phyloP scores from a whole-genome alignment of 1,284 basidiomycete genomes.

The Rhodotorula mucilaginosa region DNA sequence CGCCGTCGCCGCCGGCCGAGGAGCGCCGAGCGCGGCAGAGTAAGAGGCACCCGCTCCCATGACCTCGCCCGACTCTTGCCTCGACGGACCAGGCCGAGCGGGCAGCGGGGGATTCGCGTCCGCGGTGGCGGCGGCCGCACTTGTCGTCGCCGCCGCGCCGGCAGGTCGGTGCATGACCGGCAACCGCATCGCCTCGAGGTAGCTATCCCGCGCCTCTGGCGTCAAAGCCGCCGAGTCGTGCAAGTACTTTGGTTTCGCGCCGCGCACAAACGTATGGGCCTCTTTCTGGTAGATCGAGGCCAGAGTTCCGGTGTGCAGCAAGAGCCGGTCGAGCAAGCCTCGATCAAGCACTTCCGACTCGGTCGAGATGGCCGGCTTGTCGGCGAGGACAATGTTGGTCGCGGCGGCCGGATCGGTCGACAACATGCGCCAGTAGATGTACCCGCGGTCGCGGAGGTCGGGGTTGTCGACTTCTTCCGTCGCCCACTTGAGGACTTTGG shows the following conservation, averaged over 20 bases:
- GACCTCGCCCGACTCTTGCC: constrained; percentile 21
- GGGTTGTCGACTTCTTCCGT: constrained; percentile 98
- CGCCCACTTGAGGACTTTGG: constrained; percentile 93
- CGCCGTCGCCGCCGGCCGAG: background rate
- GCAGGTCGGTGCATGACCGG: background rate
- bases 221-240: constrained; percentile 44
- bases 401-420: constrained; percentile 90
- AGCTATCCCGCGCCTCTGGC: constrained; percentile 41
- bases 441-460: constrained; percentile 92
- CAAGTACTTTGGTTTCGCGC: constrained; percentile 41
- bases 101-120: constrained; percentile 10
- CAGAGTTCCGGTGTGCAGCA: constrained; percentile 46
- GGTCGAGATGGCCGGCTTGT: constrained; percentile 90
- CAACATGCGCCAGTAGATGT: constrained; percentile 98
- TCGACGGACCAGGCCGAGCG: constrained; percentile 10
- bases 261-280: constrained; percentile 39
- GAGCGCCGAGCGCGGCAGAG: constrained; percentile 9
- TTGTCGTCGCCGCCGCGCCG: background rate
- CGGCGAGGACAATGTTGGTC: constrained; percentile 84
- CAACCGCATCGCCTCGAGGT: constrained; percentile 40
- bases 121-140: background rate
- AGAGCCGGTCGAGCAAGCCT: constrained; percentile 83
- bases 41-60: background rate
- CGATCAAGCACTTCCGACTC: constrained; percentile 97
- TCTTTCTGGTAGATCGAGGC: constrained; percentile 45